A percentile compares a stretch with the other conserved stretches of the same genome.
These are phyloP conservation scores for Penicillium sp. DNA, from an alignment of 2,329 filamentous ascomycete genomes.

Conservation along the genomic window DNA sequence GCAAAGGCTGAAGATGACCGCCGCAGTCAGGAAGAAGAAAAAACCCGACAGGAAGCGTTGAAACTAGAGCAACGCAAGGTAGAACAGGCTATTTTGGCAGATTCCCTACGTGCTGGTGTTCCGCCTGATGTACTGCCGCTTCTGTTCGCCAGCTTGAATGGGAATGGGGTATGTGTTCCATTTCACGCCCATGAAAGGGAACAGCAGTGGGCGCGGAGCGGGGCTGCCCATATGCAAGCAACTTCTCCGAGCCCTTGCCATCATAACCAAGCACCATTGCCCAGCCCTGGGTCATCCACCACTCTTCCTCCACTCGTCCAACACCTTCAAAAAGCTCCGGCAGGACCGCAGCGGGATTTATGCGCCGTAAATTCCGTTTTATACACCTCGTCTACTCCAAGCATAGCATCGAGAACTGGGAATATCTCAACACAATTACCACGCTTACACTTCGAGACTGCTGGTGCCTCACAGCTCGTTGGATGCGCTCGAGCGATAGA, in stretches of 20 bases:
- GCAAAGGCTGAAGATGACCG: constrained; percentile 71
- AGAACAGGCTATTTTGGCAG: constrained; percentile 69
- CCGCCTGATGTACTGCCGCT: constrained; percentile 72
- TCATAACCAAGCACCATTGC: neutral
- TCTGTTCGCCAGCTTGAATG: constrained; percentile 59
- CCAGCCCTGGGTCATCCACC: neutral
- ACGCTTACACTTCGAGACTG: neutral
- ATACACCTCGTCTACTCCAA: neutral
- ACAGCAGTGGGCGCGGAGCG: neutral
- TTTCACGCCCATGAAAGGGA: neutral
- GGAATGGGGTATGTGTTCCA: neutral
- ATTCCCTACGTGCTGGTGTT: constrained; percentile 67
- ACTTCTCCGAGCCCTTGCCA: neutral
- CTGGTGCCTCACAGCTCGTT: neutral
- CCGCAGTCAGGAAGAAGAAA: constrained; percentile 67
- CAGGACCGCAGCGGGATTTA: neutral
- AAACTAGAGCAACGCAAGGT: constrained; percentile 70
- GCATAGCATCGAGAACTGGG: neutral
- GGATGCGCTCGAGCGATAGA: neutral
- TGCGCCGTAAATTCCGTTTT: neutral
- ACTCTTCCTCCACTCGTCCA: neutral
- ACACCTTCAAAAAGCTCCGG: neutral
- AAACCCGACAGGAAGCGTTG: constrained; percentile 59
- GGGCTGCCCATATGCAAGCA: too few relatives aligned
- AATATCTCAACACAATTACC: neutral